A percentile compares a stretch with the other conserved stretches of the same genome.
Evolutionary conservation across 495 filamentous ascomycete genomes (phyloP).

Genomic region (Clavariopsis aquatica): DNA sequence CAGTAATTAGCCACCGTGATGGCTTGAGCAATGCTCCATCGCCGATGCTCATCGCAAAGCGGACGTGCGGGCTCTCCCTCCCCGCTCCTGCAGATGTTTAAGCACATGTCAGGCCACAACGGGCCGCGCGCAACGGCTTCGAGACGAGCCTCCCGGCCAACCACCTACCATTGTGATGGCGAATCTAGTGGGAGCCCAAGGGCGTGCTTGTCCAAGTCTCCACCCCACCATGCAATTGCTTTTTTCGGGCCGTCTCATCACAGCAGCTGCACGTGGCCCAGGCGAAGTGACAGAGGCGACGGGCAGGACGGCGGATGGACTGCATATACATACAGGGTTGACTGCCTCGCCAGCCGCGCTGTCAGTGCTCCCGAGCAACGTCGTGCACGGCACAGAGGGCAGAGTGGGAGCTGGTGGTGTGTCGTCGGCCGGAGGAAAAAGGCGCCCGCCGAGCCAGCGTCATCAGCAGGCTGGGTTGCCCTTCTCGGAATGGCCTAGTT

Average conservation of each 20-base stretch:
- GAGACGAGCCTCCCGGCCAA: conserved; percentile 6
- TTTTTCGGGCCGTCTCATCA: conserved; percentile 6
- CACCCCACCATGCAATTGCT: conserved; percentile 10
- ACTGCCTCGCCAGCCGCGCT: neutral
- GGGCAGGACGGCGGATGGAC: neutral
- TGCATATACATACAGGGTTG: neutral
- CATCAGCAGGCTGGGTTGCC: conserved; percentile 9
- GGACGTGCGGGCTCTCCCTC: neutral
- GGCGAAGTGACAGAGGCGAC: neutral
- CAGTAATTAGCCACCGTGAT: neutral
- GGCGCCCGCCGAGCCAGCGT: neutral
- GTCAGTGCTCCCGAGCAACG: conserved; percentile 13
- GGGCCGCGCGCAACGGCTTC: conserved; percentile 5
- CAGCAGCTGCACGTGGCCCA: conserved; percentile 7
- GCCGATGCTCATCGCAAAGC: neutral
- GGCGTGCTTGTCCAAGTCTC: neutral
- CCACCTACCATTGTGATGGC: conserved; percentile 7
- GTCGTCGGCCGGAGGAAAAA: neutral
- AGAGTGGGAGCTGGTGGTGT: neutral
- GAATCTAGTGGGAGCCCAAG: conserved; percentile 1
- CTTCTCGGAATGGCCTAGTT: conserved; percentile 10
- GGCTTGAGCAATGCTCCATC: neutral
- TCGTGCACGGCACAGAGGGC: neutral
- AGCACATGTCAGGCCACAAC: neutral
- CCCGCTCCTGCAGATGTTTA: neutral